phyloP scores from a whole-genome alignment of 2,329 filamentous ascomycete species.

The Hymenoscyphus fructigenus region DNA sequence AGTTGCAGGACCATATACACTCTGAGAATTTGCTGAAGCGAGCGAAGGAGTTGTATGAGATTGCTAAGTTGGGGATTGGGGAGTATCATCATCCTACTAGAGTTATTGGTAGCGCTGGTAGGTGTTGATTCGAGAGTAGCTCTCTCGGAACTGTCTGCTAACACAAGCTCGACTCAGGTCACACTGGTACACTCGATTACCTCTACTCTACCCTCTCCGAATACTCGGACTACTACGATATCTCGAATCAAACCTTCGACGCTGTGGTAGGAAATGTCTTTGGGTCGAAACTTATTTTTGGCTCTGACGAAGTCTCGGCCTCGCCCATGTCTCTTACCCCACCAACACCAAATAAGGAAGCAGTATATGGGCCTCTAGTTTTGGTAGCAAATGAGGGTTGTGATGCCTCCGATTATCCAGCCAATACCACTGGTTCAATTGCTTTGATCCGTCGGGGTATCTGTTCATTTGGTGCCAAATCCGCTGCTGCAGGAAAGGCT shows the following conservation, averaged over 20 bases:
- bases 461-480: constrained; percentile 73
- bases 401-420: constrained; percentile 60
- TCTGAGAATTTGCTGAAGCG: constrained; percentile 56
- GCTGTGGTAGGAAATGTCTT: constrained; percentile 60
- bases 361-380: constrained; percentile 59
- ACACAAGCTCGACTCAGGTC: constrained; percentile 47
- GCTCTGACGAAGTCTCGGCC: constrained; percentile 46
- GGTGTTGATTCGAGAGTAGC: background rate
- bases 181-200: constrained; percentile 63
- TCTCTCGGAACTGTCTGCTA: background rate
- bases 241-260: constrained; percentile 63
- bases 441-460: constrained; percentile 69
- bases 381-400: constrained; percentile 65
- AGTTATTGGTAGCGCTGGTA: constrained; percentile 66
- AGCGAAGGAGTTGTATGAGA: constrained; percentile 60
- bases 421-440: constrained; percentile 59
- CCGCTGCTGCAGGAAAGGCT: constrained; percentile 63
- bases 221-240: constrained; percentile 59
- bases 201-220: constrained; percentile 54
- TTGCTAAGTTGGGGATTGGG: constrained; percentile 57
- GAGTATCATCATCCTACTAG: constrained; percentile 69
- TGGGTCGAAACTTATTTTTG: constrained; percentile 58
- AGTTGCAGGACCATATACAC: constrained; percentile 57
- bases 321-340: constrained; percentile 66
- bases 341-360: constrained; percentile 58